Conservation (phyloP, 352 stramenopile genomes). For the Globisporangium paroecandrum region DNA sequence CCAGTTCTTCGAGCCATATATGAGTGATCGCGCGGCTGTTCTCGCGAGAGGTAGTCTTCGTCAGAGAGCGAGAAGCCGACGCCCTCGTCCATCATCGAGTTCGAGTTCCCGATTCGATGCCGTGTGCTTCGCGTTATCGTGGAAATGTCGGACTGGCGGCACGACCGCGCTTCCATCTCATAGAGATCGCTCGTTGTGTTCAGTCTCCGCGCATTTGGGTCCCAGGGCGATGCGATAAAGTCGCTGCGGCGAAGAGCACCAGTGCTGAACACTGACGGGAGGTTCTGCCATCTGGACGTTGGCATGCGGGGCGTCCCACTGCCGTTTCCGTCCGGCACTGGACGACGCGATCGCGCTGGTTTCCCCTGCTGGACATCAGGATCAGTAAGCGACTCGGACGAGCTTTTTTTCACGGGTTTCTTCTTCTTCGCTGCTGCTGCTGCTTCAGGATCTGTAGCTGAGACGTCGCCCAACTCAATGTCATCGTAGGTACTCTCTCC, state of each 20-base stretch:
- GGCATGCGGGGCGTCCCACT: constrained; percentile 26
- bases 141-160: constrained; percentile 19
- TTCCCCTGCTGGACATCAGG: constrained; percentile 11
- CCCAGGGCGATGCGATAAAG: constrained; percentile 48
- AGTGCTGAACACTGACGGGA: constrained; percentile 25
- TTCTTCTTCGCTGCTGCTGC: constrained; percentile 10
- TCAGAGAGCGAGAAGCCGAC: constrained; percentile 58
- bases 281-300: constrained; percentile 28
- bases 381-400: constrained; percentile 3
- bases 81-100: constrained; percentile 30
- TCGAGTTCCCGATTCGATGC: constrained; percentile 23
- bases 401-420: background rate
- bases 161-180: constrained; percentile 31
- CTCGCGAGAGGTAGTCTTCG: constrained; percentile 66
- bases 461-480: constrained; percentile 21
- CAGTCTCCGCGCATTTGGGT: constrained; percentile 7
- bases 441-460: background rate
- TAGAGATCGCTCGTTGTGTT: constrained; percentile 17
- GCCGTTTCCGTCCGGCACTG: constrained; percentile 16
- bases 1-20: constrained; percentile 11
- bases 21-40: constrained; percentile 35
- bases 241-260: constrained; percentile 31
- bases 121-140: constrained; percentile 33
- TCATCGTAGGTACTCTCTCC: constrained; percentile 24
- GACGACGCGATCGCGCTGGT: constrained; percentile 2